Percentiles rank a stretch among this genome's conserved stretches.
These are phyloP conservation scores for Blastobotrys americana DNA, from an alignment of 805 yeast genomes.

Conservation along the genomic window DNA sequence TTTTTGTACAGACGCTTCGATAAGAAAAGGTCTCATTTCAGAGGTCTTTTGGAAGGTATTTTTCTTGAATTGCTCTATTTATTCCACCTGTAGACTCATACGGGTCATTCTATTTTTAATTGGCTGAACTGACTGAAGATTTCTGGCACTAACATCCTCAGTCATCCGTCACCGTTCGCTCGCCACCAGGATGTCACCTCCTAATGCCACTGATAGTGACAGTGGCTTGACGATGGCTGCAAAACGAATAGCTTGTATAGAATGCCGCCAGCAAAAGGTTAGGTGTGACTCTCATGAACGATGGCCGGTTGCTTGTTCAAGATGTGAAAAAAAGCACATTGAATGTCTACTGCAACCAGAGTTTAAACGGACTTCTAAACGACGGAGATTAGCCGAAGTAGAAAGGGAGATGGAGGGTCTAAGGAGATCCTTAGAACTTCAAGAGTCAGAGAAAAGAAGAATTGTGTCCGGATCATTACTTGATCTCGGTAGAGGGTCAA, in stretches of 20 bases:
- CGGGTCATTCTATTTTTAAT: too few relatives aligned
- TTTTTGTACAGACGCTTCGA: too few relatives aligned
- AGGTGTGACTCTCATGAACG: constrained; percentile 77
- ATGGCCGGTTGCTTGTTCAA: constrained; percentile 72
- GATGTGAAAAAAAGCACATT: constrained; percentile 66
- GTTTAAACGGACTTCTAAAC: constrained; percentile 81
- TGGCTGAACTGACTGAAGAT: too few relatives aligned
- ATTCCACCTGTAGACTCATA: too few relatives aligned
- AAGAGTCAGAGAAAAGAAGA: constrained; percentile 13
- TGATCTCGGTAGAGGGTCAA: constrained; percentile 7
- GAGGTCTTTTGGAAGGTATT: too few relatives aligned
- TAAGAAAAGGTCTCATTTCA: too few relatives aligned
- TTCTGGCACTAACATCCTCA: too few relatives aligned
- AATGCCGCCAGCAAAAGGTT: constrained; percentile 91
- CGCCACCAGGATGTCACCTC: background rate
- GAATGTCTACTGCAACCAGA: constrained; percentile 69
- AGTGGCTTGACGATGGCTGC: background rate
- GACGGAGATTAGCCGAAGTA: constrained; percentile 43
- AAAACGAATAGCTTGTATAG: constrained; percentile 79
- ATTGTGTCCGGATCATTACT: constrained; percentile 15
- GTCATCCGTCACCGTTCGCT: too few relatives aligned
- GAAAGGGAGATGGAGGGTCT: constrained; percentile 73
- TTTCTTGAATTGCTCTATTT: too few relatives aligned
- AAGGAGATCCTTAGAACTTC: constrained; percentile 41
- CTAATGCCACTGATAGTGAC: background rate